These are phyloP conservation scores for Tolypocladium tundrense DNA, from an alignment of 2,329 filamentous ascomycete genomes.

Conservation along the genomic window DNA sequence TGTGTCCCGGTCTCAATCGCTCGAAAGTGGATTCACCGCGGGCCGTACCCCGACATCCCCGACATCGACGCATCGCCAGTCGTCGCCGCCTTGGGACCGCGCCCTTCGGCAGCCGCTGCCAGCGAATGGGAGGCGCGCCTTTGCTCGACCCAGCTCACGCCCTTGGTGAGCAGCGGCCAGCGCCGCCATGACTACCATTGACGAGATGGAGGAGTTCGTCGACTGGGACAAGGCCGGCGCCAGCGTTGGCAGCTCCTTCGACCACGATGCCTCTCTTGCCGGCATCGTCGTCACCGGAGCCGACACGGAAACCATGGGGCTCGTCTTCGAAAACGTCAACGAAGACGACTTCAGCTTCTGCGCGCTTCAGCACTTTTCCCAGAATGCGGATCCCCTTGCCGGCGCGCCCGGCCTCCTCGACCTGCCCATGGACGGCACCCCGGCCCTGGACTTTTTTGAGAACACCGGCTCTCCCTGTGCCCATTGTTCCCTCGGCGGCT, in stretches of 20 bases:
- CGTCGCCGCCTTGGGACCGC: not conserved
- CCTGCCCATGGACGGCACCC: conserved; percentile 13
- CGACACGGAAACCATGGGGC: conserved; percentile 31
- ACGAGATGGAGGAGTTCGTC: conserved; percentile 54
- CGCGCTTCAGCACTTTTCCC: conserved; percentile 47
- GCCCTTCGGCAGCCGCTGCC: conserved; percentile 3
- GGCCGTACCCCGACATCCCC: too few species aligned
- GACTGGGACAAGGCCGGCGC: conserved; percentile 46
- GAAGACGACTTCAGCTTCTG: conserved; percentile 51
- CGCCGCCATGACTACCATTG: conserved; percentile 24
- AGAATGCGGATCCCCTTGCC: conserved; percentile 19
- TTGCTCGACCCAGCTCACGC: conserved; percentile 5
- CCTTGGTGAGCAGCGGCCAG: conserved; percentile 1
- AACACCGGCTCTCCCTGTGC: conserved; percentile 30
- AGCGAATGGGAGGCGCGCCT: conserved; percentile 5
- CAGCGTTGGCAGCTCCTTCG: conserved; percentile 20
- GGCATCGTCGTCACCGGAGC: conserved; percentile 24
- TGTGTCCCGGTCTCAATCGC: not conserved
- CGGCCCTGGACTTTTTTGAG: conserved; percentile 13
- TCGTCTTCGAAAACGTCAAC: conserved; percentile 44
- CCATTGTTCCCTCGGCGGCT: conserved; percentile 40
- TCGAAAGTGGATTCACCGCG: not conserved
- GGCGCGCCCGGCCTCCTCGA: conserved; percentile 11
- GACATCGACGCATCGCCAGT: not conserved
- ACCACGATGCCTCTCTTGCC: conserved; percentile 21